Conservation (phyloP, 768 basidiomycete species). For the Pleurotus pulmonarius region DNA sequence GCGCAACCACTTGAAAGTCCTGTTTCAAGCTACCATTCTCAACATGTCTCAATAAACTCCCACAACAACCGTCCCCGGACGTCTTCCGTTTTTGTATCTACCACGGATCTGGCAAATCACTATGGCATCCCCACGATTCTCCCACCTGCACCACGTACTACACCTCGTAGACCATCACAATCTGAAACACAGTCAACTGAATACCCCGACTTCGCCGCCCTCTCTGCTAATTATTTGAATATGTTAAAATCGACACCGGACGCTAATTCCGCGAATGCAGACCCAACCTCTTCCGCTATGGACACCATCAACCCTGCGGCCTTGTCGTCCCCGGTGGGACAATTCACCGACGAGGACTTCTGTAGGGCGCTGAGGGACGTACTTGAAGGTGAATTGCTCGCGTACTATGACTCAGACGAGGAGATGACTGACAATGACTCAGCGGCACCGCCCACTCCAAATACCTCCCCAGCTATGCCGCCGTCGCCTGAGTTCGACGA, state of each 20-base stretch:
- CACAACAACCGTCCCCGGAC: conserved; percentile 62
- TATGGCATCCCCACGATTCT: conserved; percentile 76
- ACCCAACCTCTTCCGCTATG: conserved; percentile 22
- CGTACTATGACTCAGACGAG: background rate
- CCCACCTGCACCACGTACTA: conserved; percentile 64
- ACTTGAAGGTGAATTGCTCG: conserved; percentile 12
- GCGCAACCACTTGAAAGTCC: conserved; percentile 44
- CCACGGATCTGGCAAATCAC: conserved; percentile 68
- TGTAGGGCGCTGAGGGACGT: conserved; percentile 13
- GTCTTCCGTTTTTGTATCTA: conserved; percentile 57
- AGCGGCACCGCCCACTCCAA: background rate
- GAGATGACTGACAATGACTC: background rate
- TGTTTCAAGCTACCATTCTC: conserved; percentile 48
- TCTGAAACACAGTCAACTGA: conserved; percentile 20
- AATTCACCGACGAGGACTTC: conserved; percentile 17
- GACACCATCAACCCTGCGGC: conserved; percentile 22
- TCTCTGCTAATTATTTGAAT: conserved; percentile 62
- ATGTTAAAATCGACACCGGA: conserved; percentile 58
- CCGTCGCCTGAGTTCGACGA: conserved; percentile 20
- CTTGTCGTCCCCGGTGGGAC: conserved; percentile 16
- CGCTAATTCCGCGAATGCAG: conserved; percentile 29
- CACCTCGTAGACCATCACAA: conserved; percentile 42
- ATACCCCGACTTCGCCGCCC: conserved; percentile 40
- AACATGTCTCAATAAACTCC: conserved; percentile 59
- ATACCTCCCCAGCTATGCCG: conserved; percentile 17